Evolutionary conservation across 768 basidiomycete species (phyloP).

Genomic region (Lactarius sanguifluus): DNA sequence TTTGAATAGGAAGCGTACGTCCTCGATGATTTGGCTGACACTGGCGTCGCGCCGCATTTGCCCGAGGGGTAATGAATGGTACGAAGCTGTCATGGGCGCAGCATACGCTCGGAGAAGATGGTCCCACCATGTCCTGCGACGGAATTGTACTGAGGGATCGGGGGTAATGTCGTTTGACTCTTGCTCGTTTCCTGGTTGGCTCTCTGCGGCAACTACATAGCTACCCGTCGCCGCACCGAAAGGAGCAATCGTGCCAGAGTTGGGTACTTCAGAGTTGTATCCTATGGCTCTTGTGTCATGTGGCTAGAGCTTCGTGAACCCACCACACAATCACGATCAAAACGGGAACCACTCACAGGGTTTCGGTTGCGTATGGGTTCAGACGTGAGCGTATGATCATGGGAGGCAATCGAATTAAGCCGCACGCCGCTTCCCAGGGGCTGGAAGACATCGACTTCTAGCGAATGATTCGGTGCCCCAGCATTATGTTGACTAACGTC

Average conservation of each 20-base stretch:
- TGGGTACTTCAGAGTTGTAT: background rate
- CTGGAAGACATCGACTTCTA: background rate
- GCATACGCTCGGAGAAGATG: conserved; percentile 57
- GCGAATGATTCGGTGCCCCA: background rate
- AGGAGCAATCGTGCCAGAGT: background rate
- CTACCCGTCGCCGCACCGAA: background rate
- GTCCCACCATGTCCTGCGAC: conserved; percentile 80
- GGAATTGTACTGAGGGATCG: conserved; percentile 65
- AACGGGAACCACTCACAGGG: background rate
- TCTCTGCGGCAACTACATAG: conserved; percentile 4
- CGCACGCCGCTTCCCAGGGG: background rate
- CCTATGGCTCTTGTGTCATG: background rate
- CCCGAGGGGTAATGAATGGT: conserved; percentile 33
- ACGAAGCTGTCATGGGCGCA: conserved; percentile 12
- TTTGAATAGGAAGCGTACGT: conserved; percentile 64
- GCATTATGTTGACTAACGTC: background rate
- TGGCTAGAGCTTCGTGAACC: conserved; percentile 9
- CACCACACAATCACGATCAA: background rate
- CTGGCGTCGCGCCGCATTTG: conserved; percentile 48
- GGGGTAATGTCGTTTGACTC: conserved; percentile 30
- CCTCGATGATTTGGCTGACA: conserved; percentile 47
- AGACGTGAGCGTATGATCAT: background rate
- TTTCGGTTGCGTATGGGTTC: background rate
- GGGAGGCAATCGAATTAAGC: background rate
- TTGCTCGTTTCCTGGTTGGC: conserved; percentile 19